A percentile compares a stretch with the other conserved stretches of the same genome.
Evolutionary conservation across 2,329 filamentous ascomycete genomes (phyloP).

Genomic region (Nemania bipapillata): DNA sequence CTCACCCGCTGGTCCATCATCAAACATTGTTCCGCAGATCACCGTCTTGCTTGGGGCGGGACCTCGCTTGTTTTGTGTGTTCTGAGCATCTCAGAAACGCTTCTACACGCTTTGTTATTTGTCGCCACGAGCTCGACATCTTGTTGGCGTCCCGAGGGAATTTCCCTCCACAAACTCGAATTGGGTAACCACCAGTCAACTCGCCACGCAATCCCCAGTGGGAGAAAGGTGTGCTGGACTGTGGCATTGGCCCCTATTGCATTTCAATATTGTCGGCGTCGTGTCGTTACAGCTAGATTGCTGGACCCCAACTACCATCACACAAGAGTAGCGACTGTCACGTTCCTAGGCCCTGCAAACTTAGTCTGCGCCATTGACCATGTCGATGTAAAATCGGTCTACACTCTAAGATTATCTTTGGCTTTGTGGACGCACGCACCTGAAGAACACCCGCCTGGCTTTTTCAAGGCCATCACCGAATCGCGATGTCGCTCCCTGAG

Average conservation of each 20-base stretch:
- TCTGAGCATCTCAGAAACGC: slow-evolving; percentile 36
- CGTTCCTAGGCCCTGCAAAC: background rate
- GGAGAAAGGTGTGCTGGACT: slow-evolving; percentile 6
- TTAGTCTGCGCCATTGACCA: slow-evolving; percentile 38
- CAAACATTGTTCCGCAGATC: slow-evolving; percentile 54
- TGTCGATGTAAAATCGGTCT: slow-evolving; percentile 41
- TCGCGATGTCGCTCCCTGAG: slow-evolving; percentile 75
- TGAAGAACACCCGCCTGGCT: slow-evolving; percentile 12
- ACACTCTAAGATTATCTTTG: slow-evolving; percentile 34
- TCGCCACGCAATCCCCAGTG: slow-evolving; percentile 6
- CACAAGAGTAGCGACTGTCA: slow-evolving; percentile 15
- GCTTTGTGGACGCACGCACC: slow-evolving; percentile 24
- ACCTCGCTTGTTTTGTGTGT: slow-evolving; percentile 45
- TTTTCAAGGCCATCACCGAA: slow-evolving; percentile 24
- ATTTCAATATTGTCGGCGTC: slow-evolving; percentile 11
- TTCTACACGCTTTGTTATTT: slow-evolving; percentile 26
- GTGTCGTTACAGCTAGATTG: slow-evolving; percentile 32
- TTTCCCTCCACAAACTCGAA: background rate
- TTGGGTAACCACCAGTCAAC: background rate
- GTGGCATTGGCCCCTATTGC: slow-evolving; percentile 12
- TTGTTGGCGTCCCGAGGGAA: slow-evolving; percentile 5
- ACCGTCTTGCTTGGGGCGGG: slow-evolving; percentile 51
- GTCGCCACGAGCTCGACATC: slow-evolving; percentile 20
- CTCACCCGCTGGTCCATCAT: slow-evolving; percentile 28
- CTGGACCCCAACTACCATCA: slow-evolving; percentile 40